These are phyloP conservation scores for Fusarium anguioides DNA, from an alignment of 2,329 filamentous ascomycete species.

Conservation along the genomic window DNA sequence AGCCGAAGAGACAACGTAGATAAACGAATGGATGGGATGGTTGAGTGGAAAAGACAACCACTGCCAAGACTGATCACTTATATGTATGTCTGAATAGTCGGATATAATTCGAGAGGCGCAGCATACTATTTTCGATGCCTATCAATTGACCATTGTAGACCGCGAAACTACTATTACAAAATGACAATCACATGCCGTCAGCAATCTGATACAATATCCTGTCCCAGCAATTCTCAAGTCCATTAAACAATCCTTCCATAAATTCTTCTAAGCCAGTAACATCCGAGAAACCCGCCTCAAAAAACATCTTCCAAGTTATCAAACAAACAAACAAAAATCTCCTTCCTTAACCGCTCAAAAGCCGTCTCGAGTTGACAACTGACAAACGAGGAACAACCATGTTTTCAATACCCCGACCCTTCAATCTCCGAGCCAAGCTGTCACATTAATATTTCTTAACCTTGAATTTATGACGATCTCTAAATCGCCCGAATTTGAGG, in stretches of 20 bases:
- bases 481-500: too few relatives aligned
- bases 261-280: neutral
- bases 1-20: neutral
- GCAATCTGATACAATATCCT: neutral
- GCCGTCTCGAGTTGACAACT: constrained; percentile 1
- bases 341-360: constrained; percentile 2
- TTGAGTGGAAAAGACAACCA: neutral
- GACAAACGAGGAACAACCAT: neutral
- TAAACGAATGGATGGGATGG: too few relatives aligned
- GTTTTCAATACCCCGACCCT: constrained; percentile 10
- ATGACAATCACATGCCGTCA: neutral
- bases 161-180: neutral
- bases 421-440: constrained; percentile 15
- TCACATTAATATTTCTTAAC: constrained; percentile 4
- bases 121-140: rapidly evolving
- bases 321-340: neutral
- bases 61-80: neutral
- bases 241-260: neutral
- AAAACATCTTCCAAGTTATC: neutral
- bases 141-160: neutral
- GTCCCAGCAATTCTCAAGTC: neutral
- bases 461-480: constrained; percentile 2
- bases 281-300: neutral
- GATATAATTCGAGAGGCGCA: rapidly evolving
- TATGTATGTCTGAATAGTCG: neutral